Base-by-base conservation (phyloP, 352 stramenopile species). In the Discostella stelligera region DNA sequence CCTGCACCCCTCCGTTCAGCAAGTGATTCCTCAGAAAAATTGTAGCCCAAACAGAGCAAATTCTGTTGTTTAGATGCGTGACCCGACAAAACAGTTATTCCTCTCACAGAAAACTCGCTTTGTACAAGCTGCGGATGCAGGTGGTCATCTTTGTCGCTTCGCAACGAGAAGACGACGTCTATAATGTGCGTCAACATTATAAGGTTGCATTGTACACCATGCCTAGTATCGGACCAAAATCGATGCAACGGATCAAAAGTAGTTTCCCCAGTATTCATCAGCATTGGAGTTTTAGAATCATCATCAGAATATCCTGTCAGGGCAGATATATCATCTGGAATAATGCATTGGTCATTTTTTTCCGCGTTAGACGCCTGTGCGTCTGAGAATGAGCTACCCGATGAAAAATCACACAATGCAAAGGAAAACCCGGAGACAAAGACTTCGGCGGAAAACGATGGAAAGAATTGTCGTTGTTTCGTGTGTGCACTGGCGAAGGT, bases 261-360 rank as follows among this genome's bases (percentile, higher is more conserved):
- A 32, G 27, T 32, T 23, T 78, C 69, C 13, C 27, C 20, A 53
- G 56, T 60, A 13, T 60, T 70, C 41, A 44, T n/a, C 14, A 72
- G 41, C 30, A 32, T 68, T 13, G 23, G 23, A 56, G 44, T 46
- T 67, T 67, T 68, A 27, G 37, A 68, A 3, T 79, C 78, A 39
- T 63, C 73, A 48, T 79, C 78, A 8, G 78, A 85, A 71, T 74
- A 86, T 18, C 79, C 79, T 54, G 79, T 83, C 14, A 86, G 58
- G 46, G 70, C 71, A 75, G 73, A 82, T 52, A 86, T 74, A 53
- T 86, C 79, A 68, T 85, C 77, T 4, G 48, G 41, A 59, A 52
- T 21, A 27, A 60, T 8, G 61, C 50, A 69, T 48, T 60, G 48
- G 21, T 69, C 62, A 18, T 20, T 30, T 30, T n/a, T 44, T 14